Base-by-base conservation (phyloP, 495 filamentous ascomycete genomes). In the Podospora fimiseda region DNA sequence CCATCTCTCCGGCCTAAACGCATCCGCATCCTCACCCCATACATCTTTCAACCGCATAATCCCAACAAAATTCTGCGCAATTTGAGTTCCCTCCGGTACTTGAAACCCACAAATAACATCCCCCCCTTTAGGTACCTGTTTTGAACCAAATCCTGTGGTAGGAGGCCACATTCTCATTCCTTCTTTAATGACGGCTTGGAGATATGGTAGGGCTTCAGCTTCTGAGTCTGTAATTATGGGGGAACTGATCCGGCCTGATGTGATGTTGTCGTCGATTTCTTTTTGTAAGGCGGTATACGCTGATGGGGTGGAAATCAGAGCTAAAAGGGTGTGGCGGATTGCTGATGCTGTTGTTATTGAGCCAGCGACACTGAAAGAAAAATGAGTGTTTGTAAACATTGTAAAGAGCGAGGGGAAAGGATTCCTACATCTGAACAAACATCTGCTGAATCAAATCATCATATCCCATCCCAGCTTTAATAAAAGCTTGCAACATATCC, bases 261-360 rank as follows among this genome's bases (percentile, higher is more conserved):
- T 43, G 23, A 68, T 64, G 33, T 23, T 68, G 6, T 43, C 37
- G 44, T 81, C 77, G 45, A 87, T 79, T 55, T 87, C 83, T 3
- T 61, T 60, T 65, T 81, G 75, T 50, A 87, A 69, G 30, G 69
- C 73, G 8, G 72, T 61, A 56, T 82, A 84, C 0, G 73, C 66
- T 0, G 46, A 42, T 0, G 67, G 66, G 27, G 74, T 66, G 15
- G 66, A 62, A 13, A 84, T 58, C 15, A 86, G 58, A 55, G 80
- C 78, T 24, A 74, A 61, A 44, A 86, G 65, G 43, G 80, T 69
- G 4, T 70, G 72, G 39, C 76, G 74, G 58, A 86, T 76, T n/a
- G 77, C 74, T 0, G 81, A 80, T 0, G 80, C 76, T 0, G 81
- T 83, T 18, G 84, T 86, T 51, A 87, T 84, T 4, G 82, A 80